phyloP scores from a whole-genome alignment of 306 rosid genomes.

The Vigna reflexopilosa region DNA sequence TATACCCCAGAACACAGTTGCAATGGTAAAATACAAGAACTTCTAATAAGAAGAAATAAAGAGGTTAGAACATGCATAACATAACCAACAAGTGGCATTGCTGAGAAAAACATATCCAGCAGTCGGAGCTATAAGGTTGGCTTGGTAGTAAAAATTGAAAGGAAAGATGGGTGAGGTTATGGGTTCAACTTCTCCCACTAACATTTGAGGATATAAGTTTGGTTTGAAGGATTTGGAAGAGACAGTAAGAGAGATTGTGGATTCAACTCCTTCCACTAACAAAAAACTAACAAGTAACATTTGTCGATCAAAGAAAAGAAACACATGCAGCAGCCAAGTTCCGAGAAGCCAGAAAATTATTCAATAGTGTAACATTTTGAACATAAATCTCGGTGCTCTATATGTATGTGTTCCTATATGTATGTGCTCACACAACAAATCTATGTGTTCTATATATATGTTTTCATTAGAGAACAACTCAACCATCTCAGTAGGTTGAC shows the following conservation, averaged over 20 bases:
- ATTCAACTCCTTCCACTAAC: no score
- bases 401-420: not conserved
- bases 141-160: no score
- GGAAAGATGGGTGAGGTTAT: no score
- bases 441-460: not conserved
- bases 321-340: not conserved
- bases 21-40: slow-evolving; percentile 18
- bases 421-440: no score
- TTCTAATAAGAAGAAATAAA: not conserved
- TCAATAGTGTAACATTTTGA: not conserved
- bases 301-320: no score
- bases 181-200: no score
- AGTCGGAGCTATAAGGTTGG: no score
- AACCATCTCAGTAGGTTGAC: not conserved
- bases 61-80: no score
- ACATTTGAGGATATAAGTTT: no score
- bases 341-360: not conserved
- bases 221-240: no score
- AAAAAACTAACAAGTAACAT: no score
- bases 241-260: no score
- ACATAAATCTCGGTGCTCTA: not conserved
- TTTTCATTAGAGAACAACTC: slow-evolving; percentile 1
- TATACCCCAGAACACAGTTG: slow-evolving; percentile 28
- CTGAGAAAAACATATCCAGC: not conserved
- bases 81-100: not conserved